A percentile compares a stretch with the other conserved stretches of the same genome.
Evolutionary conservation across 306 rosid genomes (phyloP).

Genomic region (Inga leiocalycina): DNA sequence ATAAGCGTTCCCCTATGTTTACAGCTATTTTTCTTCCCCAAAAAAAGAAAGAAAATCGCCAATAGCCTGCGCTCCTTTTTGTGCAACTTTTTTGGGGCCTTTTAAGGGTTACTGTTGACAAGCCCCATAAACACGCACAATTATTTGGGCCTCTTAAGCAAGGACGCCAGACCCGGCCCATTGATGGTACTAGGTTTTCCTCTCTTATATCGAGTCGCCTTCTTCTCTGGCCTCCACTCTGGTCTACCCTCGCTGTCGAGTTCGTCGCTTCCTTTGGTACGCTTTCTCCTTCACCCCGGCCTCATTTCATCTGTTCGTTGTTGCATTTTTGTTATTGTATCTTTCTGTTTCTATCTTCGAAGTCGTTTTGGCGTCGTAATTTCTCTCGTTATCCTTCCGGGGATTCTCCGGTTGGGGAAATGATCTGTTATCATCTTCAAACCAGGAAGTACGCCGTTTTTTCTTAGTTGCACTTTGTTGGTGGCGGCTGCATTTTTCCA

Average conservation of each 20-base stretch:
- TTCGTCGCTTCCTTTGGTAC: neutral
- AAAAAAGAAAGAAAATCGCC: neutral
- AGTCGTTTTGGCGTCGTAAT: neutral
- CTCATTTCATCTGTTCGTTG: neutral
- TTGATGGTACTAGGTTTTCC: conserved; percentile 1
- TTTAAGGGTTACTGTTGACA: neutral
- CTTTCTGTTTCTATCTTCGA: neutral
- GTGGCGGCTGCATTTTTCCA: neutral
- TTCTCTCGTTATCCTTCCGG: neutral
- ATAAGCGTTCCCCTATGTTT: neutral
- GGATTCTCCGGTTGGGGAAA: neutral
- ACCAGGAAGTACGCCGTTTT: neutral
- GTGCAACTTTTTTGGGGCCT: neutral
- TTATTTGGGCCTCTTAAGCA: neutral
- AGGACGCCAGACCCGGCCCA: neutral
- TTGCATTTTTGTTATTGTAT: neutral
- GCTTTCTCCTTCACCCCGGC: neutral
- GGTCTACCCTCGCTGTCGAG: neutral
- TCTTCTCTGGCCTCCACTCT: neutral
- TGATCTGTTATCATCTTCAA: neutral
- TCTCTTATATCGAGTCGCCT: neutral
- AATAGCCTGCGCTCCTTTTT: neutral
- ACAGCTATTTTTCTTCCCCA: neutral
- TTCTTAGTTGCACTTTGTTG: neutral
- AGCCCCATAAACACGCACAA: neutral